Evolutionary conservation across 2,329 filamentous ascomycete genomes (phyloP), one percentile per base, ranked within the genome.

Genomic region (Pseudogymnoascus sp.): DNA sequence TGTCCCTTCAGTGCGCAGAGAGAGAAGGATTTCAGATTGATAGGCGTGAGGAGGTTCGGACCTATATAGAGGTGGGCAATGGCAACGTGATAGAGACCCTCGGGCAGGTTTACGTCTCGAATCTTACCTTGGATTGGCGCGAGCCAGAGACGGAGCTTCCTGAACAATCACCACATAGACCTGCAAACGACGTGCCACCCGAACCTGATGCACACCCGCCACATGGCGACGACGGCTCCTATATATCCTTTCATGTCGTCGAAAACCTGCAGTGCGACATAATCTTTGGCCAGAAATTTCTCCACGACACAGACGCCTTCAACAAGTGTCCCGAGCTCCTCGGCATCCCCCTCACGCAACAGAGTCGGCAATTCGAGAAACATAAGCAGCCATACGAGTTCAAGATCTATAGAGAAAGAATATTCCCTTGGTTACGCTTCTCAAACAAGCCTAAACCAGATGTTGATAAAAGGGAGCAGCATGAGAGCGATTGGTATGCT

Each of bases 1-100:
- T 60, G 58, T 59, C 58, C 13, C 33, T 59, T 6, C n/a, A 12
- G n/a, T 59, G 58, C n/a, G 33, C 58, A 13, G 37, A 25, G 33
- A 59, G 15, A 7, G 31, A 59, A 13, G 36, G 58, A 3, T 64
- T 64, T 21, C 29, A 40, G 7, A 58, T 65, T 6, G 63, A 64
- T 39, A 59, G 15, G 8, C 48, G 61, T 5, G 12, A 7, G 6
- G 52, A 52, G 4, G 42, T 35, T 31, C 35, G 52, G 12, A 35
- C 29, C 15, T 6, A 27, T 25, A 29, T 59, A 59, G 18, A 6
- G 58, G 4, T 59, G 5, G 58, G 58, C 0, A 39, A 18, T 7
- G 33, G 33, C n/a, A 21, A 36, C n/a, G 33, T 25, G 15, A 39
- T 59, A 39, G 33, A 59, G 27, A 59, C 58, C 15, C 21, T 59